Evolutionary conservation across 225 moss, liverwort and hornwort species (phyloP), one percentile per base, ranked within the genome.

Genomic region (Marchantia paleacea): DNA sequence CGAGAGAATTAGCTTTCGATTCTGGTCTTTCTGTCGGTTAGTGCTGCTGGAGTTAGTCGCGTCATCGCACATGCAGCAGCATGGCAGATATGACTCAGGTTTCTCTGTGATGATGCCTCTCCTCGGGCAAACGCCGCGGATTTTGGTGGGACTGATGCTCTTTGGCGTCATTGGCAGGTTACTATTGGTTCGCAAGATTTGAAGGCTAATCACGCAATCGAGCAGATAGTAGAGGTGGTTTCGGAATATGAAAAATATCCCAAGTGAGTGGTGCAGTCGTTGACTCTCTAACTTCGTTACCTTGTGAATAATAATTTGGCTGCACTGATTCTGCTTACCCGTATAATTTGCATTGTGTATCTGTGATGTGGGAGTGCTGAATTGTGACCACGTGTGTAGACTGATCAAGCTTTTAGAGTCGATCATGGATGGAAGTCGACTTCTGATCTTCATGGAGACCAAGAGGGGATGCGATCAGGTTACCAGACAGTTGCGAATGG

Each of bases 381-480:
- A 3, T 10, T 49, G 67, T 8, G 48, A 47, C 52, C n/a, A 31
- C 78, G 39, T 68, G 24, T 79, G 80, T 89, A 96, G 95, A 85
- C 83, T 96, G 83, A 96, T 96, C 83, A 96, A 96, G 88, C 93
- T 96, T 47, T 64, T 96, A 71, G 95, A 96, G 84, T 86, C 88
- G 51, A 92, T 96, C 62, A 96, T 96, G 95, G 95, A 96, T 79
- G 95, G 95, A 54, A 96, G 95, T 81, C 88, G 91, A 86, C 90
- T 96, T 81, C 88, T 96, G 80, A 93, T 96, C 75, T 96, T 96
- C 76, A 92, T 96, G 93, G 95, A 96, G 78, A 96, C 95, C 47
- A 96, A 96, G 81, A 90, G 95, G 68, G 95, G 95, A 26, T 96
- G 95, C 81, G 95, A 96, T 86, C 93, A 96, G 84, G 95, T 96